Evolutionary conservation across 2,329 filamentous ascomycete species (phyloP).

Genomic region (Neospermospora avenae): DNA sequence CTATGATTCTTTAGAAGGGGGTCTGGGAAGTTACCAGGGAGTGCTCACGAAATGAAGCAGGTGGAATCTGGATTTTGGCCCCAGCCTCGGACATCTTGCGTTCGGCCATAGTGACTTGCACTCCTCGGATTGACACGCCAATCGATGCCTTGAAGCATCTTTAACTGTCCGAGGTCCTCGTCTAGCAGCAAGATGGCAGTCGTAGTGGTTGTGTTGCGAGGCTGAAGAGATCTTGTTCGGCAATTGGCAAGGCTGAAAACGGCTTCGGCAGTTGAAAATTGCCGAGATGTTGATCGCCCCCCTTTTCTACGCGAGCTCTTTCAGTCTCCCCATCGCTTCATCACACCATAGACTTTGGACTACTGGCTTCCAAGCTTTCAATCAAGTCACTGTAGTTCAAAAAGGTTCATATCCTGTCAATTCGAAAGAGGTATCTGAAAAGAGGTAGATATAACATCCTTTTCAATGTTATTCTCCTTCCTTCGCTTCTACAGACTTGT

Average conservation of each 20-base stretch:
- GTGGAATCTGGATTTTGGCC: conserved; percentile 31
- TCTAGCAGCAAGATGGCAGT: background rate
- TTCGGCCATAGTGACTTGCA: conserved; percentile 40
- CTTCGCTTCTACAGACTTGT: background rate
- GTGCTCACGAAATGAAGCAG: conserved; percentile 31
- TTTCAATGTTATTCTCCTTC: too few relatives aligned
- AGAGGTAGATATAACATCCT: too few relatives aligned
- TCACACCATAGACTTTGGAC: background rate
- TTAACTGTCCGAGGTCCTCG: background rate
- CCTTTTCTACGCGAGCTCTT: background rate
- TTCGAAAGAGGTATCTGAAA: too few relatives aligned
- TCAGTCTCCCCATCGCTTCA: background rate
- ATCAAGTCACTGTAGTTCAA: background rate
- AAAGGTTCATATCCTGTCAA: too few relatives aligned
- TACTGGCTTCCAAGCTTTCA: background rate
- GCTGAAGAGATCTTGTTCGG: background rate
- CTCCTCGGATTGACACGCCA: conserved; percentile 3
- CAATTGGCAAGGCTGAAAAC: background rate
- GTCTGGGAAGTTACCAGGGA: background rate
- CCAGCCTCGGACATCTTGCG: conserved; percentile 45
- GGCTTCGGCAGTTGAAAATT: background rate
- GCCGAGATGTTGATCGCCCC: background rate
- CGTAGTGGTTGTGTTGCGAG: background rate
- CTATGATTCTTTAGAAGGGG: conserved; percentile 22
- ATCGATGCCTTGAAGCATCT: background rate